Evolutionary conservation across 805 yeast species (phyloP), one percentile per base, ranked within the genome.

Genomic region (Candida oleophila): DNA sequence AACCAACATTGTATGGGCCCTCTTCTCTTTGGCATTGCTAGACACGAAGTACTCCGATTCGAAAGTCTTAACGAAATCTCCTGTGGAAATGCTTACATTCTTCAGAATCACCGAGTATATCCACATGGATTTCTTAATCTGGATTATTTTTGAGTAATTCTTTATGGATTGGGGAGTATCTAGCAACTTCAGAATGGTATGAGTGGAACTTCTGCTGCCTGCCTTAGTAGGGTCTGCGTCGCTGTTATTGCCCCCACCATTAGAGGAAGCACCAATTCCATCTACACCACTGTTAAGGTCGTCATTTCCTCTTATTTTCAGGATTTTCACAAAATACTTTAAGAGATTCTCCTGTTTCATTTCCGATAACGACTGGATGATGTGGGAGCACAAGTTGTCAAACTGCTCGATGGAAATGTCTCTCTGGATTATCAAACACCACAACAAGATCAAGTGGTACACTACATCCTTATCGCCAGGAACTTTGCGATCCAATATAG

Each of bases 91-190:
- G 32, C 28, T 11, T 7, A 25, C 9, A 25, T 7, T 7, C 11
- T 25, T 25, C 30, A 11, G 11, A 48, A 33, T 51, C 46, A 36
- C 47, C 43, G 42, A 61, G 53, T 33, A 49, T 53, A 68, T 51
- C 73, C 71, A 68, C 32, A 64, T 47, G 33, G 53, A 56, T 45
- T 59, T 58, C 46, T 60, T 66, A 39, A 63, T 28, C 18, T 28
- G 37, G 4, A 25, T 12, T 8, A 41, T 11, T 15, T 30, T 41
- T 9, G 35, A 3, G 15, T 15, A 36, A 12, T 36, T 36, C 39
- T 36, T 36, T 12, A 19, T 22, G 12, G 39, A 36, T 20, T 36
- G 39, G 14, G 39, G 39, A n/a, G 21, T 9, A 12, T 20, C 18
- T 12, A 36, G 18, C 21, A 36, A 19, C 12, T 18, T 36, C 14